phyloP scores from a whole-genome alignment of 768 basidiomycete genomes.

The Mycena olivaceomarginata region DNA sequence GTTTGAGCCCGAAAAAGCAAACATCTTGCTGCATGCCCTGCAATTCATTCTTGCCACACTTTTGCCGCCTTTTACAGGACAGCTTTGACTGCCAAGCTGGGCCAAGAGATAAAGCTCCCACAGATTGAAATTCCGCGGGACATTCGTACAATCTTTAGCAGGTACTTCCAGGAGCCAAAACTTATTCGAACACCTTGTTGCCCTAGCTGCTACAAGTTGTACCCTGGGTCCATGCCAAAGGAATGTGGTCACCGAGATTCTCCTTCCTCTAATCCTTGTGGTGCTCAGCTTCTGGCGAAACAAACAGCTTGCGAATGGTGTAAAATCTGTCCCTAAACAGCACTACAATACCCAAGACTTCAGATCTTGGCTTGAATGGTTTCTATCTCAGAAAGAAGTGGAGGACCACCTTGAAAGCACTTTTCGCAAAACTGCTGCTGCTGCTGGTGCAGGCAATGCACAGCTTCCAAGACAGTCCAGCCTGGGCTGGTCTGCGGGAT shows the following conservation, averaged over 20 bases:
- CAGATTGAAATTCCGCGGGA: conserved; percentile 13
- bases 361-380: conserved; percentile 26
- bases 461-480: neutral
- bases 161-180: conserved; percentile 1
- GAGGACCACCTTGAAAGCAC: conserved; percentile 3
- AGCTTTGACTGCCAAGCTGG: neutral
- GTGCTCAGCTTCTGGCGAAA: neutral
- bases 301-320: neutral
- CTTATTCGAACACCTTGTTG: conserved; percentile 18
- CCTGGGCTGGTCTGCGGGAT: conserved; percentile 20
- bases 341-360: conserved; percentile 26
- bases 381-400: conserved; percentile 1
- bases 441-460: conserved; percentile 12
- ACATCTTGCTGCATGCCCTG: conserved; percentile 18
- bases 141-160: conserved; percentile 4
- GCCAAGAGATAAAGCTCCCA: conserved; percentile 4
- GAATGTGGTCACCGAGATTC: neutral
- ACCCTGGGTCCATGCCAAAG: neutral
- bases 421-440: neutral
- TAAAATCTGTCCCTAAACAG: neutral
- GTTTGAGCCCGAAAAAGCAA: conserved; percentile 8
- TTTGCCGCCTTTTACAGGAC: neutral
- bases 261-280: neutral
- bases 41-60: conserved; percentile 18
- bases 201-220: conserved; percentile 22